Evolutionary conservation across 2,329 filamentous ascomycete species (phyloP).

Genomic region (Colletotrichum sp.): DNA sequence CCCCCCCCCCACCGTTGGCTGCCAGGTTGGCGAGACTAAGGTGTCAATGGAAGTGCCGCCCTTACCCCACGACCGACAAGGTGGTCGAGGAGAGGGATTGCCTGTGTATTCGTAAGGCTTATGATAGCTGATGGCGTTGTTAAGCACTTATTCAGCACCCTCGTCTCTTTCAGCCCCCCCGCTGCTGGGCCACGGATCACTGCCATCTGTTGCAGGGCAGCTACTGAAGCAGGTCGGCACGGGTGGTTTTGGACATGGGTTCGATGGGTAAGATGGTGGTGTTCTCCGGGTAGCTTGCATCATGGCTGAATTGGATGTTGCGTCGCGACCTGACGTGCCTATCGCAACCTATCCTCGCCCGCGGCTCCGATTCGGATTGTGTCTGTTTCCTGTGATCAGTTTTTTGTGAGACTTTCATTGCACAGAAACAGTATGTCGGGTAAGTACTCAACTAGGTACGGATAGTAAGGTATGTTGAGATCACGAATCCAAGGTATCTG

Average conservation of each 20-base stretch:
- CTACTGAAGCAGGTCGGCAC: not conserved
- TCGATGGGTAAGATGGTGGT: not conserved
- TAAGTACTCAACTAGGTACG: not conserved
- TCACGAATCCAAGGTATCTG: not conserved
- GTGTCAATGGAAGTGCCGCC: not conserved
- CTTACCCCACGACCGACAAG: not conserved
- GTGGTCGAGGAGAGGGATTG: not conserved
- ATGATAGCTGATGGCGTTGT: not conserved
- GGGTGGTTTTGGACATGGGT: not conserved
- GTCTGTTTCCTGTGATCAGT: not conserved
- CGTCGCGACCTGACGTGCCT: not conserved
- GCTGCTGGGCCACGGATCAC: not conserved
- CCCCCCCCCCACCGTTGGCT: not conserved
- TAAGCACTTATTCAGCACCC: slow-evolving; percentile 17
- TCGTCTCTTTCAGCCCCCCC: not conserved
- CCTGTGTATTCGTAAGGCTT: slow-evolving; percentile 13
- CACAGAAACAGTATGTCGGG: not conserved
- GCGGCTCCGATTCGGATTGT: not conserved
- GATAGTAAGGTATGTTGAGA: not conserved
- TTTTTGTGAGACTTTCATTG: not conserved
- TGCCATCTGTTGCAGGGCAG: not conserved
- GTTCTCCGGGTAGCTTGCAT: not conserved
- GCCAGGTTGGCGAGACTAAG: not conserved
- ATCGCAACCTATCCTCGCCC: not conserved
- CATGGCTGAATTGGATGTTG: not conserved